Base-by-base conservation (phyloP, 345 rosid species). In the Citrus glauca region DNA sequence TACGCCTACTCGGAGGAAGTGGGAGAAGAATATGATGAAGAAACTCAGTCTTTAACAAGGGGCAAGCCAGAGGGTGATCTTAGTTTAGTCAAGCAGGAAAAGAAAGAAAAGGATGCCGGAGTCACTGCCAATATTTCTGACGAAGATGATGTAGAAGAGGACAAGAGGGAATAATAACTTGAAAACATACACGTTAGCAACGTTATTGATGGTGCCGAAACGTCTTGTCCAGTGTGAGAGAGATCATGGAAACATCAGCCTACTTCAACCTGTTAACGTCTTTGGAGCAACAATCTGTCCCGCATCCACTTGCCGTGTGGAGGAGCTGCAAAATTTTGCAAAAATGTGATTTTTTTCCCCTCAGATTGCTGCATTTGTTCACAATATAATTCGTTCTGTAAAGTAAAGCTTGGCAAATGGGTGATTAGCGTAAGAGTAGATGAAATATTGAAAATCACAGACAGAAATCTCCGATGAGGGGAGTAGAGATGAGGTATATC, bases 1-100 rank as follows among this genome's bases (percentile, higher is more conserved):
- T 94, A 94, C 77, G 98, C 98, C 27, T 94, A 93, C 84, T 87
- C 95, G 1, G 97, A 89, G 64, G 91, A 88, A 56, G 81, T 71
- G 4, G 95, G 89, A 74, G 91, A 88, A 32, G 97, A 88, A 68
- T 88, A 61, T 65, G 92, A 89, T 25, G 95, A 91, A 81, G 92
- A 89, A 88, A 85, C 82, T 76, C 92, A 87, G 79, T 89, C 98
- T 66, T 84, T 94, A 71, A 90, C 92, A 19, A 83, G 86, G 60
- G 93, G 88, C 24, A 90, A 85, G 72, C 73, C 88, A 7, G 94
- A 89, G 38, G 97, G 98, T 69, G 95, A 89, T 70, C 81, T 91
- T 57, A 81, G 87, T 82, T 84, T 94, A 78, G 94, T 89, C 30
- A 92, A 86, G 84, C 91, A 73, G 80, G 95, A 92, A 37, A 90